Evolutionary conservation across 1,284 basidiomycete genomes (phyloP).

Genomic region (Puccinia polysora): DNA sequence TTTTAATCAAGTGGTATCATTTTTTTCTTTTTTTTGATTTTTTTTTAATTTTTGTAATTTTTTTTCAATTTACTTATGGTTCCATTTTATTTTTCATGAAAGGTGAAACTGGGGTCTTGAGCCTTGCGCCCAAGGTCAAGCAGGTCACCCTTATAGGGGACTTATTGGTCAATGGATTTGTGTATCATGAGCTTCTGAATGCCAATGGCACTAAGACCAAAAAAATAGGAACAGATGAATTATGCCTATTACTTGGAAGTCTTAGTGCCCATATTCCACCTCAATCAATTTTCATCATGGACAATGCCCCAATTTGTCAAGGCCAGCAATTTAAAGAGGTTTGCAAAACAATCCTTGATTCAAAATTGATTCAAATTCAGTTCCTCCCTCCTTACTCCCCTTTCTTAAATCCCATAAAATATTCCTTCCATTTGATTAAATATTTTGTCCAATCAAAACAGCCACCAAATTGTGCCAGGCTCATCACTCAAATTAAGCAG

Average conservation of each 20-base stretch:
- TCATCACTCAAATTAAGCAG: background rate
- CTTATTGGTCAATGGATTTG: background rate
- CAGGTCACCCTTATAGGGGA: background rate
- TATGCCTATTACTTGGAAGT: background rate
- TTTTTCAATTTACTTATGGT: too few species aligned
- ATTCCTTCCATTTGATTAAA: constrained; percentile 10
- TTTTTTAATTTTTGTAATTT: too few species aligned
- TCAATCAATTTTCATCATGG: background rate
- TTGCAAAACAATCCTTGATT: background rate
- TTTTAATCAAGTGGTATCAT: too few species aligned
- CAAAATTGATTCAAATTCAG: background rate
- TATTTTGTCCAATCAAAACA: constrained; percentile 1
- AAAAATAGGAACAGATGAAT: constrained; percentile 1
- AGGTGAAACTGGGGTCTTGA: background rate
- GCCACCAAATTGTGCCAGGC: background rate
- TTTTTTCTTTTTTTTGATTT: too few species aligned
- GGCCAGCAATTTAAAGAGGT: constrained; percentile 3
- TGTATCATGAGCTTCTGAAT: constrained; percentile 16
- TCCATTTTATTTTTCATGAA: too few species aligned
- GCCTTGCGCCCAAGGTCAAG: constrained; percentile 7
- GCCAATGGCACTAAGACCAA: background rate
- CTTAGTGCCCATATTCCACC: background rate
- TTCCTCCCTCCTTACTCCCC: constrained; percentile 11
- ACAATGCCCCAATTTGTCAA: constrained; percentile 7
- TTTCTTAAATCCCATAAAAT: constrained; percentile 3